These are phyloP conservation scores for Chenopodium formosanum DNA, from an alignment of 148 eudicot genomes.

Conservation along the genomic window DNA sequence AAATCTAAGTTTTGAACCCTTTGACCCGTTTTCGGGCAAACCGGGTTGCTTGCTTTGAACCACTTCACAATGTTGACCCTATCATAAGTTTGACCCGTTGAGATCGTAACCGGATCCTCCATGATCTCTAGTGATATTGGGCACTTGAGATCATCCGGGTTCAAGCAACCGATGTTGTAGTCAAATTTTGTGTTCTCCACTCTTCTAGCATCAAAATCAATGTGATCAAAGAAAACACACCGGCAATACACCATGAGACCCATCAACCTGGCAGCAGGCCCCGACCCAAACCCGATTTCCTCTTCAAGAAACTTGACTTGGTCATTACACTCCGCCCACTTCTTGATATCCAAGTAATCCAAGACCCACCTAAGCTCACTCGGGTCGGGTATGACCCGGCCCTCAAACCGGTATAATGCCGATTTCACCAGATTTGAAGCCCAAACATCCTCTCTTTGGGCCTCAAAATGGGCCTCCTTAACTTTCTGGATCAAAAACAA, in stretches of 20 bases:
- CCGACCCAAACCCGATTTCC: conserved; percentile 39
- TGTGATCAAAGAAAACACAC: conserved; percentile 42
- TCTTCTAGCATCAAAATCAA: conserved; percentile 14
- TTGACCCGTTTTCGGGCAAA: conserved; percentile 81
- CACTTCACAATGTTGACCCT: conserved; percentile 68
- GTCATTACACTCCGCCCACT: conserved; percentile 59
- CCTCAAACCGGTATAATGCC: conserved; percentile 41
- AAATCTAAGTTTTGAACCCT: conserved; percentile 40
- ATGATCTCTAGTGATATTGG: conserved; percentile 86
- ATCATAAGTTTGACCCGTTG: conserved; percentile 84
- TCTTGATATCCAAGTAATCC: conserved; percentile 48
- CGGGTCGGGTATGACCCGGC: conserved; percentile 46
- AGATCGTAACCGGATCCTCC: conserved; percentile 73
- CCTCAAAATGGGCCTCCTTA: conserved; percentile 25
- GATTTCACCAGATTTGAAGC: conserved; percentile 24
- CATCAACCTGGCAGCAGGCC: conserved; percentile 32
- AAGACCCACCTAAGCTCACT: conserved; percentile 47
- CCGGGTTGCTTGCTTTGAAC: conserved; percentile 62
- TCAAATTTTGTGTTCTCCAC: not conserved
- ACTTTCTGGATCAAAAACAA: conserved; percentile 44
- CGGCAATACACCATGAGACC: conserved; percentile 61
- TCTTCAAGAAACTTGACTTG: conserved; percentile 61
- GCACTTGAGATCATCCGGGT: conserved; percentile 70
- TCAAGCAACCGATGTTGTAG: conserved; percentile 31
- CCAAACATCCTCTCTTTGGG: conserved; percentile 37